Evolutionary conservation across 306 rosid genomes (phyloP), one percentile per base, ranked within the genome.

Genomic region (Sicyos edulis): DNA sequence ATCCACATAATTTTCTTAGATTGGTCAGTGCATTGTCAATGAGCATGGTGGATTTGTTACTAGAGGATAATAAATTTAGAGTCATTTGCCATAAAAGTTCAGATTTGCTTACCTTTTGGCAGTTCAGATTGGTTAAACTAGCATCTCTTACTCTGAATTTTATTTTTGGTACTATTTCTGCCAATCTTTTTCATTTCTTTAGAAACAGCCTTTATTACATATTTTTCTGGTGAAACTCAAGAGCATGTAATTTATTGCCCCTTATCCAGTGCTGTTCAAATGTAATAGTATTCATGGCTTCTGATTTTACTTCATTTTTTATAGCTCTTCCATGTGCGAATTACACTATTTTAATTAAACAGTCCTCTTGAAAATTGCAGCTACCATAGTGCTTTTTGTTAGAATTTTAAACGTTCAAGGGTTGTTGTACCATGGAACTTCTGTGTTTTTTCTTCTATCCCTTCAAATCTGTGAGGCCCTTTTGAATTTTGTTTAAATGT

Each of bases 321-420:
- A 24, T 68, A 13, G 40, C 24, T 68, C 24, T 66, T 6, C 12
- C 12, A 20, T 20, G 44, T 45, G 54, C 20, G 54, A 66, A 45
- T 44, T 44, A 16, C 12, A 47, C 72, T 68, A 68, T 45, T 68
- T 68, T 21, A 68, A 68, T 68, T 21, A 14, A 68, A 68, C 72
- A 68, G 72, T 45, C n/a, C 56, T 49, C 44, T 45, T 49, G 44
- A 49, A 68, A 21, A 21, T 44, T 22, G 20, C 42, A 21, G 13
- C 57, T 49, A 14, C 57, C 44, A 6, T 66, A 49, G 14, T 37
- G 12, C 0, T 29, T 24, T 66, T 45, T 15, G 0, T 49, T 14
- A 22, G 37, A 49, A 45, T 14, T 68, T 21, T 22, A 21, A 21
- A 67, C 72, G 7, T 21, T 21, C 22, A 49, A 68, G 72, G 19